Conservation (phyloP, 2,329 filamentous ascomycete species). For the Pestalotiopsis fici region DNA sequence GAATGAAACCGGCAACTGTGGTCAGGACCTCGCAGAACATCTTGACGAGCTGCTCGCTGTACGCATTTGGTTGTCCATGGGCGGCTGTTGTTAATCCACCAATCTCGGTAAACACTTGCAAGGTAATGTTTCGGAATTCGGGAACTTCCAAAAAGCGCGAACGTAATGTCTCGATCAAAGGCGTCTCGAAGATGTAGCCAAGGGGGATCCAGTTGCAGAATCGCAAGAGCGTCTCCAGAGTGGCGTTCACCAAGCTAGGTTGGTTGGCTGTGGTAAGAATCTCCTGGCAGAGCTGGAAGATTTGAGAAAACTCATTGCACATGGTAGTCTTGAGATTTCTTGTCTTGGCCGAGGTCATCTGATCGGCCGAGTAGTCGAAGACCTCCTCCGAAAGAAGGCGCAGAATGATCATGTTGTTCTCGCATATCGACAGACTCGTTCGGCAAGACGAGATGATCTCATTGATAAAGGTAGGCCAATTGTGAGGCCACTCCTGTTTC, state of each 20-base stretch:
- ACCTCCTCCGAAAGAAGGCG: slow-evolving; percentile 95
- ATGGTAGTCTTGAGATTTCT: slow-evolving; percentile 97
- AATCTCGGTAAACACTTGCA: slow-evolving; percentile 97
- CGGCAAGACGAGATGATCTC: slow-evolving; percentile 97
- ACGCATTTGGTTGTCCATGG: slow-evolving; percentile 67
- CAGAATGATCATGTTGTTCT: slow-evolving; percentile 99
- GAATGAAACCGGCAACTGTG: slow-evolving; percentile 91
- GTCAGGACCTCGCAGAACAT: slow-evolving; percentile 99
- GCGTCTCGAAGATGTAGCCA: slow-evolving; percentile 98
- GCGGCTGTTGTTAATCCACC: slow-evolving; percentile 85
- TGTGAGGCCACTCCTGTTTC: slow-evolving; percentile 99
- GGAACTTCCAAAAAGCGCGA: slow-evolving; percentile 90
- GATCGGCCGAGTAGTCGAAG: slow-evolving; percentile 97
- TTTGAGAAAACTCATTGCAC: slow-evolving; percentile 97
- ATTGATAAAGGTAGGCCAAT: slow-evolving; percentile 99
- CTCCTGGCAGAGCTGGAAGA: slow-evolving; percentile 96
- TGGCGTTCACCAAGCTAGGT: slow-evolving; percentile 90
- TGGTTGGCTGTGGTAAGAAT: slow-evolving; percentile 89
- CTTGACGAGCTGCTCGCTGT: slow-evolving; percentile 92
- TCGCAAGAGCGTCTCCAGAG: slow-evolving; percentile 88
- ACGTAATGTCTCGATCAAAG: slow-evolving; percentile 90
- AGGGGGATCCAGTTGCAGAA: slow-evolving; percentile 99
- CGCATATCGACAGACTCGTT: slow-evolving; percentile 93
- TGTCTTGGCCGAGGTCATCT: slow-evolving; percentile 98
- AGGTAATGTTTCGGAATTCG: slow-evolving; percentile 93